Base-by-base conservation (phyloP, 371 early-diverging fungal genomes). In the Paraphysoderma sedebokerense region DNA sequence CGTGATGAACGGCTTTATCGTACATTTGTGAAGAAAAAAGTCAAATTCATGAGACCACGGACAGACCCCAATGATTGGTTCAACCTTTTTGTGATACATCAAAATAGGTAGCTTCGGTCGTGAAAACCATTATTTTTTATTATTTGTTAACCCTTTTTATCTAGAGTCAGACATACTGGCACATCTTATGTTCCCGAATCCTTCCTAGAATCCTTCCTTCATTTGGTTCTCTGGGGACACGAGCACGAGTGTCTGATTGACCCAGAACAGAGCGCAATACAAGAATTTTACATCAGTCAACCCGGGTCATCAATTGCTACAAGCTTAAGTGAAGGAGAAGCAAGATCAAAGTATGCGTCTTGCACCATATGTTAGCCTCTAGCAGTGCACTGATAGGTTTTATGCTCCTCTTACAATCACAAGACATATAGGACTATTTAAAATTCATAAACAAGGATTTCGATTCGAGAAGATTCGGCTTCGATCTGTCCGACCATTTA, bases 291-390 rank as follows among this genome's bases (percentile, higher is more conserved):
- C 42, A 71, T 97, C 5, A 77, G 81, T 1, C 99, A 99, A 57
- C 92, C 93, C 0, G 99, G 99, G 0, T 92, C 93, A 0, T 91
- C 97, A 0, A 83, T 98, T 3, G 92, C 97, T 0, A 99, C 99
- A 0, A 81, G 87, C 48, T 60, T 99, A n/a, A 75, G 78, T 24
- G 75, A 81, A 48, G 95, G 90, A 7, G 99, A 99, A 60, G 69
- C 88, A 1, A 59, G 62, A 15, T 68, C 79, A 15, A 99, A 99
- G 69, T 80, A 77, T 30, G 63, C 56, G 26, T 54, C 53, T 24
- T 13, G 19, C 50, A 48, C 27, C 12, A 5, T 30, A 30, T 51
- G 15, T 27, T 19, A 24, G 40, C 13, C 49, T 33, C 28, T 1
- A 24, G 19, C 5, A 22, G 33, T 3, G 30, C 31, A 15, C 3